Evolutionary conservation across 2,329 filamentous ascomycete species (phyloP).

Genomic region (Cordyceps tenuipes): DNA sequence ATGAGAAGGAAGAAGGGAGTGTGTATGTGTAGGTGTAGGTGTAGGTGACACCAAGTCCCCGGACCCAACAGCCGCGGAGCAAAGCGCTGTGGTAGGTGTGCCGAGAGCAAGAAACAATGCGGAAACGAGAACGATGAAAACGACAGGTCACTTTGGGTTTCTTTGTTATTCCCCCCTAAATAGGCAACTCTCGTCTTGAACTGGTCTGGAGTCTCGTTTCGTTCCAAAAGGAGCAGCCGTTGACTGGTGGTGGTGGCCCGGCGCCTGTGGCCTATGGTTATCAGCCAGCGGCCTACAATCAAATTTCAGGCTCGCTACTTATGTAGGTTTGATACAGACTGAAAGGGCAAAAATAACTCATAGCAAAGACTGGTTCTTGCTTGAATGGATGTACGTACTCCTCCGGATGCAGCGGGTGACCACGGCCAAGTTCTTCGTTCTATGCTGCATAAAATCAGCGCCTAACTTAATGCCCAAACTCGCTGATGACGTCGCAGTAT

Average conservation of each 20-base stretch:
- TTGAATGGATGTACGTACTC: background rate
- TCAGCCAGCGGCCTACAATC: background rate
- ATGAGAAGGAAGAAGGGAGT: background rate
- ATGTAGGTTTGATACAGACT: background rate
- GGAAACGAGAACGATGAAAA: background rate
- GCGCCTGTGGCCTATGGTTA: background rate
- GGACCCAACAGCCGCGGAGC: background rate
- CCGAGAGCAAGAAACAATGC: background rate
- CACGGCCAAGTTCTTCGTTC: too few relatives aligned
- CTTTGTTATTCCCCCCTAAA: background rate
- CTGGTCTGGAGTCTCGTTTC: background rate
- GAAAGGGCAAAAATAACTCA: background rate
- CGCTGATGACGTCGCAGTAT: too few relatives aligned
- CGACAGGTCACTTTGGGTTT: background rate
- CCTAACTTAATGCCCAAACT: too few relatives aligned
- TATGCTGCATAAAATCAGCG: too few relatives aligned
- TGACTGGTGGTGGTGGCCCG: background rate
- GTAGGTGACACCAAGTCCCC: background rate
- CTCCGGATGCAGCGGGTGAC: too few relatives aligned
- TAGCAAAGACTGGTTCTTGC: background rate
- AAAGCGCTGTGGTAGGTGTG: background rate
- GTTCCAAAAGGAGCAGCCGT: background rate
- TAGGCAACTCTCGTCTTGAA: background rate
- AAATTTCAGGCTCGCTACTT: background rate
- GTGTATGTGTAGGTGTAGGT: background rate